Evolutionary conservation across 2,329 filamentous ascomycete species (phyloP), one percentile per base, ranked within the genome.

Genomic region (Xylaria polymorpha): DNA sequence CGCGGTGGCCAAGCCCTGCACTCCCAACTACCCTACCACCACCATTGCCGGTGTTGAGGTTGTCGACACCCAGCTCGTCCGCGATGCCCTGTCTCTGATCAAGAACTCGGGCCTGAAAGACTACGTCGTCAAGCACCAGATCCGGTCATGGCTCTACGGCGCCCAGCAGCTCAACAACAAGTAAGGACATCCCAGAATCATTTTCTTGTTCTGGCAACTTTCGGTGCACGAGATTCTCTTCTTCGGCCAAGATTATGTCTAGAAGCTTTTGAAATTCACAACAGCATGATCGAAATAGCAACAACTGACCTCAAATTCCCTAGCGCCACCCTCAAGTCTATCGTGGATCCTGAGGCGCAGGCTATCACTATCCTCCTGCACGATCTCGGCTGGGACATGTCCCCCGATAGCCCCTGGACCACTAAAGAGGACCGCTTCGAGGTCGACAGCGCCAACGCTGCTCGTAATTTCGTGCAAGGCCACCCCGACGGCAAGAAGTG

Each of bases 301-400:
- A 29, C 4, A 29, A 29, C 25, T 29, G 25, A 29, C 25, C 25
- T 29, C 25, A 3, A 29, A 29, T 29, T 29, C 25, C 25, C 25
- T 29, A 29, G 25, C 41, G 69, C 59, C 6, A 68, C 69, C 1
- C 66, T 71, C 35, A 71, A 69, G 56, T 48, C 60, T 9, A n/a
- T 67, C 14, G 56, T 70, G 7, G 68, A 70, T 41, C 64, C 65
- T 0, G 64, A 70, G 53, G 64, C 64, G 2, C 55, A 57, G 22
- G 55, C 55, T 2, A 4, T 72, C 46, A 68, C 62, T 48, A 67
- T 66, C 15, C 56, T 72, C 10, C 66, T 72, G 9, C 71, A 72
- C 61, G 71, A 72, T 20, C 66, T 72, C 32, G 71, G 71, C 61
- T 72, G 71, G 71, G 71, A 72, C 63, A 62, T 63, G 71, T 56